These are phyloP conservation scores for Alisma plantagoaquatica DNA, from an alignment of 106 monocot genomes.

Conservation along the genomic window DNA sequence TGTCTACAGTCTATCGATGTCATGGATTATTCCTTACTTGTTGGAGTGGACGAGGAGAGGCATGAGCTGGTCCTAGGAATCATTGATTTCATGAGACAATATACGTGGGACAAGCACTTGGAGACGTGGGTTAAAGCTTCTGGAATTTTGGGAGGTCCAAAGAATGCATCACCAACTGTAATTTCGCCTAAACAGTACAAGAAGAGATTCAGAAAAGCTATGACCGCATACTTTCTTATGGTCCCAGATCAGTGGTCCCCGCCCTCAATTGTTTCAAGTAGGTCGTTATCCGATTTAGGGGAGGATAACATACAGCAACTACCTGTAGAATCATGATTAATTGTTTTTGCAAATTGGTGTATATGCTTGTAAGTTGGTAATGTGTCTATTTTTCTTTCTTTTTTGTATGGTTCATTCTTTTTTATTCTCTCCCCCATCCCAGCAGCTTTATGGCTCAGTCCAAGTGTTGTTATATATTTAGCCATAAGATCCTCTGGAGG, in stretches of 20 bases:
- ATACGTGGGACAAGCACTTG: constrained; percentile 92
- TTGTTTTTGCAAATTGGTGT: no score
- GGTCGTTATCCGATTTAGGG: constrained; percentile 20
- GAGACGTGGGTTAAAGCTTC: constrained; percentile 90
- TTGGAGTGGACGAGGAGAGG: constrained; percentile 65
- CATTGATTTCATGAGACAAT: constrained; percentile 91
- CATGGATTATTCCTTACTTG: constrained; percentile 90
- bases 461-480: no score
- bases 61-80: constrained; percentile 80
- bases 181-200: constrained; percentile 82
- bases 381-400: no score
- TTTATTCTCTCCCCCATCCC: no score
- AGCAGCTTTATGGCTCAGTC: no score
- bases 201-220: constrained; percentile 84
- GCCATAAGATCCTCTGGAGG: no score
- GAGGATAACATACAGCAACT: constrained; percentile 24
- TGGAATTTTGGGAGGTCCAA: constrained; percentile 73
- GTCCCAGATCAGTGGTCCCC: constrained; percentile 85
- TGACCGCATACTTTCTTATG: constrained; percentile 81
- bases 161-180: constrained; percentile 67
- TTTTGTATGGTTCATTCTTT: no score
- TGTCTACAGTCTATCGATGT: constrained; percentile 73
- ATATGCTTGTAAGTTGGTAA: no score
- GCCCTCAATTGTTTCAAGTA: constrained; percentile 23
- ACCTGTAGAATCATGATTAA: no score